phyloP scores from a whole-genome alignment of 306 rosid genomes.

The Acacia crassicarpa region DNA sequence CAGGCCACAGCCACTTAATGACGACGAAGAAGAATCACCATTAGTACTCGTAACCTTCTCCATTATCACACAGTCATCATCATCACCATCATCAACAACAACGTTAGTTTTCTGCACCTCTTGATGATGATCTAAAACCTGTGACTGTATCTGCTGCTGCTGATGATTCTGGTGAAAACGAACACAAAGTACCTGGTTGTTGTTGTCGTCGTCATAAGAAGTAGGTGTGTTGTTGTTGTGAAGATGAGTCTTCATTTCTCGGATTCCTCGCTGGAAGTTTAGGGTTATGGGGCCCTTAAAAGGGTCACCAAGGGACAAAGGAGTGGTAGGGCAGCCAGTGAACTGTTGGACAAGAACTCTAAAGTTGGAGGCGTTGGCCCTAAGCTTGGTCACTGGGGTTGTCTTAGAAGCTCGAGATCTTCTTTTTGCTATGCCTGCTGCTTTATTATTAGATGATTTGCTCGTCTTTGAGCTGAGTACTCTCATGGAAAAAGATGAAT shows the following conservation, averaged over 20 bases:
- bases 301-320: constrained; percentile 40
- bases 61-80: neutral
- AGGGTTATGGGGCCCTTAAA: constrained; percentile 70
- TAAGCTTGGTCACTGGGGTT: constrained; percentile 72
- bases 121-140: neutral
- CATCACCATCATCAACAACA: neutral
- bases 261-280: constrained; percentile 53
- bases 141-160: neutral
- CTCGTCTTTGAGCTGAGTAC: neutral
- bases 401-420: constrained; percentile 70
- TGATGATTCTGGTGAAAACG: neutral
- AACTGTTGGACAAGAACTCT: constrained; percentile 82
- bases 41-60: neutral
- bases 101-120: neutral
- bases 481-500: neutral
- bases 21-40: neutral
- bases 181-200: neutral
- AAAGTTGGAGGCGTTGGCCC: constrained; percentile 67
- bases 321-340: constrained; percentile 61
- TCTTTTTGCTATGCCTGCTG: constrained; percentile 34
- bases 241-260: constrained; percentile 25
- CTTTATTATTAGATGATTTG: too few relatives aligned
- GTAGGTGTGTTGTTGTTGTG: neutral
- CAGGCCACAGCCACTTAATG: neutral
- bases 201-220: neutral